These are phyloP conservation scores for Waltergamsia citrina DNA, from an alignment of 2,329 filamentous ascomycete genomes.

Conservation along the genomic window DNA sequence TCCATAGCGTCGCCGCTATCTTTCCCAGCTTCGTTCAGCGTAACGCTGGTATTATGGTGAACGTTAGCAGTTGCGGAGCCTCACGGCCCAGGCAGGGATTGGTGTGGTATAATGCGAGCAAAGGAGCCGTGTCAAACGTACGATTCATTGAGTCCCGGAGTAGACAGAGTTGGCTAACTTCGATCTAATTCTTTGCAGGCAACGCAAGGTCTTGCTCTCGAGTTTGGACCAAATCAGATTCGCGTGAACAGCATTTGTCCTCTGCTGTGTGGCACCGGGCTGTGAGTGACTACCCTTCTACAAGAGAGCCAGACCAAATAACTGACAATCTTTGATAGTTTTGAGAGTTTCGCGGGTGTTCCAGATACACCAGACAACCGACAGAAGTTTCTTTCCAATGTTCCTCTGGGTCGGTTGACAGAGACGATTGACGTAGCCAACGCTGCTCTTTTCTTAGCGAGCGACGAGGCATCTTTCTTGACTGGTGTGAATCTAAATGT, in stretches of 20 bases:
- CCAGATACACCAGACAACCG: slow-evolving; percentile 3
- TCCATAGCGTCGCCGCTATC: slow-evolving; percentile 71
- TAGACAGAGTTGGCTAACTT: too few species aligned
- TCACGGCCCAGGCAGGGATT: slow-evolving; percentile 63
- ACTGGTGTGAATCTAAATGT: slow-evolving; percentile 7
- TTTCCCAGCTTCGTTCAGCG: slow-evolving; percentile 59
- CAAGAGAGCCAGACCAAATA: too few species aligned
- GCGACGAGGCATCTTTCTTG: slow-evolving; percentile 4
- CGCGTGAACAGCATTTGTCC: slow-evolving; percentile 75
- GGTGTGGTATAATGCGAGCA: slow-evolving; percentile 74
- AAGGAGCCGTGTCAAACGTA: slow-evolving; percentile 54
- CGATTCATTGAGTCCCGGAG: too few species aligned
- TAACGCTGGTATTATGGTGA: slow-evolving; percentile 65
- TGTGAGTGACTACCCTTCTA: too few species aligned
- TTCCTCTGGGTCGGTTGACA: slow-evolving; percentile 4
- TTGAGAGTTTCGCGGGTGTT: slow-evolving; percentile 4
- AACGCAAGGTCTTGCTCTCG: slow-evolving; percentile 46
- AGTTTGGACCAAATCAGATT: slow-evolving; percentile 68
- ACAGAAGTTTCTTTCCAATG: slow-evolving; percentile 6
- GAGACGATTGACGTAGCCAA: slow-evolving; percentile 4
- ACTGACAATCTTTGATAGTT: too few species aligned
- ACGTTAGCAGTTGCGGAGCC: slow-evolving; percentile 71
- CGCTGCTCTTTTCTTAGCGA: slow-evolving; percentile 6
- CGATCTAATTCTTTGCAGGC: too few species aligned
- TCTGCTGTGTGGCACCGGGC: slow-evolving; percentile 4